Conservation (phyloP, 2,329 filamentous ascomycete genomes). For the Xylaria sp. region DNA sequence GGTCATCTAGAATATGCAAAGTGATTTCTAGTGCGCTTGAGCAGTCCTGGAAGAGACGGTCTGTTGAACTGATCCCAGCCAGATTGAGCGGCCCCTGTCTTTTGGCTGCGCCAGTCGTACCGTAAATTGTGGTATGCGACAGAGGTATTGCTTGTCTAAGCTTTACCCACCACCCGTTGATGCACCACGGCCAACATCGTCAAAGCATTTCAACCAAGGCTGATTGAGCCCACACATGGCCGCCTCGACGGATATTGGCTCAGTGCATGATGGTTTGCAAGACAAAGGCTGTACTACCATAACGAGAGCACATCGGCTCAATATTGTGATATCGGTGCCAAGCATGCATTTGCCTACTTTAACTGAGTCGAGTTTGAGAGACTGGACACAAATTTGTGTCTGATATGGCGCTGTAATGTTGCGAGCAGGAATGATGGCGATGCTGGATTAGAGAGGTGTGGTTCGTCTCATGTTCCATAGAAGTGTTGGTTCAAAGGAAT, state of each 20-base stretch:
- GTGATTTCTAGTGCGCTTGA: not conserved
- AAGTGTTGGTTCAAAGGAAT: constrained; percentile 18
- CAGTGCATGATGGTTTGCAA: constrained; percentile 13
- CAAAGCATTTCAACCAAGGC: constrained; percentile 14
- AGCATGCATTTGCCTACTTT: constrained; percentile 10
- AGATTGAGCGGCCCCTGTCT: constrained; percentile 28
- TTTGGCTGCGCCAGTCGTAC: constrained; percentile 22
- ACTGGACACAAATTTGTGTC: constrained; percentile 10
- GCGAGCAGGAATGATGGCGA: constrained; percentile 20
- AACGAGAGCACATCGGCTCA: constrained; percentile 5
- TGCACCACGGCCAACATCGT: constrained; percentile 22
- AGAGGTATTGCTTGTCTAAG: constrained; percentile 19
- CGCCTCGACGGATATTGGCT: constrained; percentile 10
- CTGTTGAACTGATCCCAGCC: constrained; percentile 19
- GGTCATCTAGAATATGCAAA: not conserved
- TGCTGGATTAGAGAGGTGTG: constrained; percentile 35
- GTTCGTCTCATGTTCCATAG: constrained; percentile 25
- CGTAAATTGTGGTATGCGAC: constrained; percentile 18
- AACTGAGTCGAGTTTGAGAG: constrained; percentile 1
- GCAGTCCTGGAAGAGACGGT: not conserved
- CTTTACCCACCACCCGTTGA: constrained; percentile 29
- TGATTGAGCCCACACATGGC: constrained; percentile 18
- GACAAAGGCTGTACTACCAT: constrained; percentile 4
- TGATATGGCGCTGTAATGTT: constrained; percentile 20
- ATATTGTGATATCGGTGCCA: not conserved